Evolutionary conservation across 2,329 filamentous ascomycete genomes (phyloP).

Genomic region (Claviceps sp.): DNA sequence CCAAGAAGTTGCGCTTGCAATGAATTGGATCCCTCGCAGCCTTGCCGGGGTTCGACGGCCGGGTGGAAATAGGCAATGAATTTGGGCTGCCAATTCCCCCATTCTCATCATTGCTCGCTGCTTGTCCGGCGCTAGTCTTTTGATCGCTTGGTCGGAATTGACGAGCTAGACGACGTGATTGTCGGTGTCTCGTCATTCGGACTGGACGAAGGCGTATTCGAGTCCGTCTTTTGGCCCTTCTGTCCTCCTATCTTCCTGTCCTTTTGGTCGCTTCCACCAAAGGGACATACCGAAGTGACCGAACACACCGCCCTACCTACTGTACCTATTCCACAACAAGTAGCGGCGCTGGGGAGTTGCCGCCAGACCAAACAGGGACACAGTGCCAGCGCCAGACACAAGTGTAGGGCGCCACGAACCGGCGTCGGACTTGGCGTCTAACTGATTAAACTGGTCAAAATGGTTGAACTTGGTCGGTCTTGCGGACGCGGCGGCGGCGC

Average conservation of each 20-base stretch:
- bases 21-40: neutral
- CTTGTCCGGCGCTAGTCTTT: neutral
- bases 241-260: no score
- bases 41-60: neutral
- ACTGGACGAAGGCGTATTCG: no score
- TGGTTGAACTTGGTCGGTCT: neutral
- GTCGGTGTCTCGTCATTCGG: no score
- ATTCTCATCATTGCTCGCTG: neutral
- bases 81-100: neutral
- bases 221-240: neutral
- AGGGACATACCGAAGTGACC: no score
- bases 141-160: neutral
- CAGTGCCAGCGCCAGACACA: neutral
- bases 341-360: neutral
- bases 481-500: neutral
- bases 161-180: no score
- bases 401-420: neutral
- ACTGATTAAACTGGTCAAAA: neutral
- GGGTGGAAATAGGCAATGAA: neutral
- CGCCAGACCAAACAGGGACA: neutral
- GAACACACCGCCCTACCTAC: neutral
- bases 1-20: neutral
- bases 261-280: no score
- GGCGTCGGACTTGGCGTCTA: neutral
- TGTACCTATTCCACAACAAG: neutral